A percentile compares a stretch with the other conserved stretches of the same genome.
phyloP scores from a whole-genome alignment of 129 eudicot species.

The Escallonia herrerae region DNA sequence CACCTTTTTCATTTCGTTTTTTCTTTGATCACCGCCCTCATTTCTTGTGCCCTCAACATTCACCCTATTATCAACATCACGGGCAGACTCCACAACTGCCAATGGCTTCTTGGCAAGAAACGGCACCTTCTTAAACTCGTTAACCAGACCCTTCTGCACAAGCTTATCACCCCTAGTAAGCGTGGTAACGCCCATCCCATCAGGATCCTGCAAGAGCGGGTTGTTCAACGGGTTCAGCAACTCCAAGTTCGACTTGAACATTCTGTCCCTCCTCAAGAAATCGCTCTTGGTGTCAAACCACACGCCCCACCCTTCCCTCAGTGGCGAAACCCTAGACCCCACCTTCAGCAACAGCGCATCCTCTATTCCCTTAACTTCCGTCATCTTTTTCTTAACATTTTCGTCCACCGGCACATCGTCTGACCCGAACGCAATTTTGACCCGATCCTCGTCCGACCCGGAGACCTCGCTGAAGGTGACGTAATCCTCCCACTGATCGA shows the following conservation, averaged over 20 bases:
- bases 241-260: conserved; percentile 89
- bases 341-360: conserved; percentile 71
- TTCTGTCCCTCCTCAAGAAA: conserved; percentile 71
- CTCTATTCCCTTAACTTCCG: conserved; percentile 49
- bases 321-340: conserved; percentile 42
- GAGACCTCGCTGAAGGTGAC: conserved; percentile 32
- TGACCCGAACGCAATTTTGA: conserved; percentile 44
- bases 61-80: not conserved
- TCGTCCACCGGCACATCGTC: conserved; percentile 79
- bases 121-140: conserved; percentile 48
- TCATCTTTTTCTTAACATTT: conserved; percentile 50
- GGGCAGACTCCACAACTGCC: conserved; percentile 9
- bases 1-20: conserved; percentile 26
- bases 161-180: conserved; percentile 70
- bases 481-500: conserved; percentile 73
- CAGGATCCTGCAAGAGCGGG: conserved; percentile 89
- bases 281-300: conserved; percentile 96
- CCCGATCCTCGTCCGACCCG: conserved; percentile 16
- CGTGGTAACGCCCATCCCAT: conserved; percentile 63
- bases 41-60: conserved; percentile 9
- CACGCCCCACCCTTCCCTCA: conserved; percentile 89
- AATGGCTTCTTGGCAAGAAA: conserved; percentile 39
- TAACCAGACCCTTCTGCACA: conserved; percentile 43
- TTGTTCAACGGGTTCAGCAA: conserved; percentile 65
- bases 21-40: conserved; percentile 8